Percentiles rank a stretch among this genome's conserved stretches.
phyloP scores from a whole-genome alignment of 495 filamentous ascomycete genomes.

The Penicillium paxilli region DNA sequence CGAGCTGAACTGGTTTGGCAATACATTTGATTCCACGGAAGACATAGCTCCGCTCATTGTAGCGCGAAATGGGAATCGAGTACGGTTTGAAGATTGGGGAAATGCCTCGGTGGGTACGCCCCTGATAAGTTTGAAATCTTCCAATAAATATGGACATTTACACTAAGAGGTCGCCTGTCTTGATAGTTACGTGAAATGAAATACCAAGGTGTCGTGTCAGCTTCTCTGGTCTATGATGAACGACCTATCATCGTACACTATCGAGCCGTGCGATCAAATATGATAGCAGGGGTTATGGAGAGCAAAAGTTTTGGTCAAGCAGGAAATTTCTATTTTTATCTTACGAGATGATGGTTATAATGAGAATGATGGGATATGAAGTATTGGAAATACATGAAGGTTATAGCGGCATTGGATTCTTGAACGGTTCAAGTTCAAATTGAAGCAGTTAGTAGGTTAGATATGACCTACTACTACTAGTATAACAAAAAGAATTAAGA shows the following conservation, averaged over 20 bases:
- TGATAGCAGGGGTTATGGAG: conserved; percentile 29
- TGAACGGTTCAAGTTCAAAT: too few species aligned
- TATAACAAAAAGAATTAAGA: neutral
- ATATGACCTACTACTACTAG: neutral
- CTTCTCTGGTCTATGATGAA: conserved; percentile 31
- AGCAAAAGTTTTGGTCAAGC: conserved; percentile 9
- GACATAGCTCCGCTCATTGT: conserved; percentile 27
- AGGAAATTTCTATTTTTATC: conserved; percentile 13
- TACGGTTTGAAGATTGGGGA: conserved; percentile 20
- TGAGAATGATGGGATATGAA: neutral
- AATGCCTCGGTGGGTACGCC: conserved; percentile 16
- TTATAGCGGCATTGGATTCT: too few species aligned
- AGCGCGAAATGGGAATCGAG: conserved; percentile 17
- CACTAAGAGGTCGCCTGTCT: too few species aligned
- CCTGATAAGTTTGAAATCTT: too few species aligned
- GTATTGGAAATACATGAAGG: neutral
- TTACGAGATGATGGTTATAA: conserved; percentile 8
- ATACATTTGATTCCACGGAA: conserved; percentile 15
- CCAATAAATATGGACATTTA: neutral
- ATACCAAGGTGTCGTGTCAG: conserved; percentile 25
- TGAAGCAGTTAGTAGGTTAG: too few species aligned
- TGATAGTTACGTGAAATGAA: conserved; percentile 25
- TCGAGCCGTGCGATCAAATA: conserved; percentile 21
- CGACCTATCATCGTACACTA: conserved; percentile 31
- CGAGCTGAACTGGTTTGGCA: conserved; percentile 23